These are phyloP conservation scores for Backusella tuberculispora DNA, from an alignment of 192 early-diverging fungal genomes.

Conservation along the genomic window DNA sequence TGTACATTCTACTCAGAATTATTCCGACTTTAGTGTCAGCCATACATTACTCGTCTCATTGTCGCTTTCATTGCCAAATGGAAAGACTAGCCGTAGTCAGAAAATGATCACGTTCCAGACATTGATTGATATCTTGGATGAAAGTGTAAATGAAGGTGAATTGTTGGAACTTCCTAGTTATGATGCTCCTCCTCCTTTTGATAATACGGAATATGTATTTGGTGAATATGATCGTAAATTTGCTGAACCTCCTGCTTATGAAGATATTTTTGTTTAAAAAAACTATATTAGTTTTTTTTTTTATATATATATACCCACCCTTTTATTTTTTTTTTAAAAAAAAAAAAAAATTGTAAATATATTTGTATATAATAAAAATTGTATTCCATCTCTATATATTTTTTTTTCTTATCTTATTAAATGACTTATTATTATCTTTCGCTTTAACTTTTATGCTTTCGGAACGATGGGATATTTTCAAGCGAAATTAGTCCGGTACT, in stretches of 20 bases:
- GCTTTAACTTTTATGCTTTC: neutral
- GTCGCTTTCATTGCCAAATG: neutral
- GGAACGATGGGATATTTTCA: neutral
- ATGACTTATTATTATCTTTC: neutral
- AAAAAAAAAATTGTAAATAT: constrained; percentile 12
- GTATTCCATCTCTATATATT: neutral
- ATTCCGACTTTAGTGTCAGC: constrained; percentile 6
- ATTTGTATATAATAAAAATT: constrained; percentile 6
- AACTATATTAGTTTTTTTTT: neutral
- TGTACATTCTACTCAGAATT: constrained; percentile 16
- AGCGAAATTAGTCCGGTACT: neutral
- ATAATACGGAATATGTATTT: constrained; percentile 15
- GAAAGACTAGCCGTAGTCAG: neutral
- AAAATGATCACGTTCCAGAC: constrained; percentile 13
- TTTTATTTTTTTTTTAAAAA: neutral
- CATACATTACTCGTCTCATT: constrained; percentile 15
- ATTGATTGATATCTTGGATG: constrained; percentile 8
- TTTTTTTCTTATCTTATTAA: neutral
- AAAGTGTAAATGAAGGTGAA: neutral
- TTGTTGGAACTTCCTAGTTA: neutral
- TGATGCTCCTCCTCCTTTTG: constrained; percentile 20
- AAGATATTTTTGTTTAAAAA: constrained; percentile 17
- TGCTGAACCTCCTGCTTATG: constrained; percentile 11
- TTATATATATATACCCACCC: neutral
- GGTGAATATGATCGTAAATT: constrained; percentile 22